Conservation (phyloP, 306 rosid species). For the Inga oerstediana region DNA sequence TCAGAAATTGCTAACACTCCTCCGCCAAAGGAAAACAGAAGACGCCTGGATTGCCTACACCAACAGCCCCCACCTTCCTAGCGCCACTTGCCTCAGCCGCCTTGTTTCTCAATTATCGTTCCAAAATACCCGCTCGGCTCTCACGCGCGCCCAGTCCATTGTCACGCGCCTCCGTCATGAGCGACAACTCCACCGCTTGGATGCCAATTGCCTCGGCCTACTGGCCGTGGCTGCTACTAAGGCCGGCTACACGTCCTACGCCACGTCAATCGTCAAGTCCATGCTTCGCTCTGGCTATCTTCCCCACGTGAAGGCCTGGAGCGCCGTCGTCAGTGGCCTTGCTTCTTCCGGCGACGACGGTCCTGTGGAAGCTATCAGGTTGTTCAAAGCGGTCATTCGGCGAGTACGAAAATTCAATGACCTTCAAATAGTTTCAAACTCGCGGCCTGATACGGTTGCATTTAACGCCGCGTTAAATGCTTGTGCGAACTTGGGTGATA, state of each 20-base stretch:
- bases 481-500: conserved; percentile 73
- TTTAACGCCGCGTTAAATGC: conserved; percentile 87
- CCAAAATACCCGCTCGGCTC: conserved; percentile 52
- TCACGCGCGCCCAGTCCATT: conserved; percentile 90
- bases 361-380: conserved; percentile 64
- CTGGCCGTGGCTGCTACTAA: conserved; percentile 80
- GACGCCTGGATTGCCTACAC: conserved; percentile 81
- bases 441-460: conserved; percentile 87
- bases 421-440: conserved; percentile 49
- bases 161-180: conserved; percentile 93
- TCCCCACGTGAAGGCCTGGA: conserved; percentile 96
- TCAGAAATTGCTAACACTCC: conserved; percentile 60
- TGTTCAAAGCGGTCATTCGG: conserved; percentile 60
- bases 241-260: conserved; percentile 76
- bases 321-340: conserved; percentile 83
- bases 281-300: conserved; percentile 98
- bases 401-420: conserved; percentile 58
- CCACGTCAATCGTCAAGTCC: conserved; percentile 81
- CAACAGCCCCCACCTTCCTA: conserved; percentile 59
- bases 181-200: conserved; percentile 88
- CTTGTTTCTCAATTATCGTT: conserved; percentile 75
- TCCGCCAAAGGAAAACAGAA: conserved; percentile 82
- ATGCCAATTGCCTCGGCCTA: conserved; percentile 86
- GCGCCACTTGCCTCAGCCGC: conserved; percentile 84
- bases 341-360: conserved; percentile 61